phyloP scores from a whole-genome alignment of 176 grass and related monocot genomes.

The Phyllostachys edulis region DNA sequence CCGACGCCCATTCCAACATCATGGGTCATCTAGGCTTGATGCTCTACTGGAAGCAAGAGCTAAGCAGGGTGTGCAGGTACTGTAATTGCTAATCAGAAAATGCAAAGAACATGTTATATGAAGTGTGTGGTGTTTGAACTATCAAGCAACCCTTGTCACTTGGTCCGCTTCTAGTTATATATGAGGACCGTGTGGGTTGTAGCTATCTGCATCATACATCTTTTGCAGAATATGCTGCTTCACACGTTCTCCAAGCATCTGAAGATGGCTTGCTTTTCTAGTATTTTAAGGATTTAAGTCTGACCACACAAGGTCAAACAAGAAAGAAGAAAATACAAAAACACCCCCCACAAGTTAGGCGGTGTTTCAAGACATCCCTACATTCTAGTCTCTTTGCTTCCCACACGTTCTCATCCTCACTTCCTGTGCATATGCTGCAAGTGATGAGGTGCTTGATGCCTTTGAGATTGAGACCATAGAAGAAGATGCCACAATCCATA shows the following conservation, averaged over 20 bases:
- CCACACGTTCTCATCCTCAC: too few species aligned
- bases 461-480: slow-evolving; percentile 3
- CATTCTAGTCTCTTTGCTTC: too few species aligned
- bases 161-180: background rate
- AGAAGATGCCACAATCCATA: background rate
- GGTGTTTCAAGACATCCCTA: too few species aligned
- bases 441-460: background rate
- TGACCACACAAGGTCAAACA: background rate
- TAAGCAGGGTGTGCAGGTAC: slow-evolving; percentile 85
- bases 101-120: background rate
- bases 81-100: slow-evolving; percentile 5
- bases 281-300: background rate
- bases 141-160: slow-evolving; percentile 2
- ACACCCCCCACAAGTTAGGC: too few species aligned
- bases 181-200: slow-evolving; percentile 12
- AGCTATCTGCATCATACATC: background rate
- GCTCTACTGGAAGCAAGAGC: slow-evolving; percentile 63
- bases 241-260: background rate
- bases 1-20: slow-evolving; percentile 57
- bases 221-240: background rate
- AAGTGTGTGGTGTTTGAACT: slow-evolving; percentile 21
- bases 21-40: slow-evolving; percentile 77
- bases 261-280: slow-evolving; percentile 13
- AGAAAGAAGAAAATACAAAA: background rate
- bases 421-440: too few species aligned